Conservation (phyloP, 345 rosid genomes). For the Lagerstroemia speciosa region DNA sequence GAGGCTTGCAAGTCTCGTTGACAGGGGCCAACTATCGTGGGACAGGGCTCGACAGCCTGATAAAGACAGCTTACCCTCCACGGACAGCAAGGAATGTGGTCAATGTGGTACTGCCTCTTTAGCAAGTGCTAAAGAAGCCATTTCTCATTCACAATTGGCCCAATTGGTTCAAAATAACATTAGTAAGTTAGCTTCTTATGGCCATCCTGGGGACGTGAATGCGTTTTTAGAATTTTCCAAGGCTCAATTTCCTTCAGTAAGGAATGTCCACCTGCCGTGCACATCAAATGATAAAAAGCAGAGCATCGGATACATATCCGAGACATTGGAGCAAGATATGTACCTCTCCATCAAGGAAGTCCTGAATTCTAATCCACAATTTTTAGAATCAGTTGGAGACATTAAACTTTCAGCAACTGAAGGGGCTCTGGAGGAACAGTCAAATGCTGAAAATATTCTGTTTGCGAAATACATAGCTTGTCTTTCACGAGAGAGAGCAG, state of each 20-base stretch:
- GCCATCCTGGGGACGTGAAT: constrained; percentile 33
- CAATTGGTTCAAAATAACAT: constrained; percentile 38
- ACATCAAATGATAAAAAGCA: constrained; percentile 33
- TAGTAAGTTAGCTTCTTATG: constrained; percentile 32
- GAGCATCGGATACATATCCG: constrained; percentile 27
- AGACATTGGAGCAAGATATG: constrained; percentile 54
- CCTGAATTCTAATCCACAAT: constrained; percentile 20
- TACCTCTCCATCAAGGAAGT: constrained; percentile 32
- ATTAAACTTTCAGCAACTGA: constrained; percentile 19
- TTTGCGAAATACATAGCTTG: constrained; percentile 39
- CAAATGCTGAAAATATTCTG: constrained; percentile 36
- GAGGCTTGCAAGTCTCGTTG: constrained; percentile 68
- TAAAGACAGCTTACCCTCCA: constrained; percentile 21
- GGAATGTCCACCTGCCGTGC: constrained; percentile 30
- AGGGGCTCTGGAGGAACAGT: constrained; percentile 21
- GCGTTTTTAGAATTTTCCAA: constrained; percentile 44
- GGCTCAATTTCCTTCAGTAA: constrained; percentile 38
- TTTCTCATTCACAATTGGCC: constrained; percentile 30
- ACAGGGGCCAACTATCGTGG: constrained; percentile 68
- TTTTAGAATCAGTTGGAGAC: constrained; percentile 20
- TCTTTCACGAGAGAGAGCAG: constrained; percentile 38
- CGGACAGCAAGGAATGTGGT: constrained; percentile 23
- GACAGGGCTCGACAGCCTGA: constrained; percentile 34
- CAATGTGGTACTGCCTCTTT: constrained; percentile 22
- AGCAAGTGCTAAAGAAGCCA: constrained; percentile 26